Evolutionary conservation across 345 rosid species (phyloP).

Genomic region (Linum usitatissimum): DNA sequence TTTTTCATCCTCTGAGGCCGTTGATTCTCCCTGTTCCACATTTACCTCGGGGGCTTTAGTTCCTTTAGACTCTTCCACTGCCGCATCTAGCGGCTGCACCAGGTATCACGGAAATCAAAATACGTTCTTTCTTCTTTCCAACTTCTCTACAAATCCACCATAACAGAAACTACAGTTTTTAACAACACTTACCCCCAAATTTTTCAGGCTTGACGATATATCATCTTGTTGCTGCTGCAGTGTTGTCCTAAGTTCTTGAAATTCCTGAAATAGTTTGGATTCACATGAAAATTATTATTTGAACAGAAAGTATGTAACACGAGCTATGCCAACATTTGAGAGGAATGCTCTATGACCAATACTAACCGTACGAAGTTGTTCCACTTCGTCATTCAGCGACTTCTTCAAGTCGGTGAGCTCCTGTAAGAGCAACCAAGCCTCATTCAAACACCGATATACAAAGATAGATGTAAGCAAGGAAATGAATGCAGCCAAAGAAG

Average conservation of each 20-base stretch:
- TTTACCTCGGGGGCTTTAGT: too few relatives aligned
- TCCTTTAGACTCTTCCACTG: too few relatives aligned
- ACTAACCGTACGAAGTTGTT: conserved; percentile 59
- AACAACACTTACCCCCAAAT: conserved; percentile 45
- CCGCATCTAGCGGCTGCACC: too few relatives aligned
- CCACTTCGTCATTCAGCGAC: conserved; percentile 64
- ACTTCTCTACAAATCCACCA: too few relatives aligned
- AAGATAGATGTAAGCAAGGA: neutral
- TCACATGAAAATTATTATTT: neutral
- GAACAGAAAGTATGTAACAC: neutral
- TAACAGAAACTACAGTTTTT: conserved; percentile 3
- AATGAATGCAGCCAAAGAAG: neutral
- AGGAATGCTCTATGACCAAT: neutral
- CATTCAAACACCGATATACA: neutral
- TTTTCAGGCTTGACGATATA: conserved; percentile 50
- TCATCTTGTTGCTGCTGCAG: conserved; percentile 82
- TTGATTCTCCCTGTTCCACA: too few relatives aligned
- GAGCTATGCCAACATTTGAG: neutral
- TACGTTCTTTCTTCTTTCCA: too few relatives aligned
- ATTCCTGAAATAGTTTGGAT: conserved; percentile 35
- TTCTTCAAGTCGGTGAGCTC: conserved; percentile 66
- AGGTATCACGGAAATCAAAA: too few relatives aligned
- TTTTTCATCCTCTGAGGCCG: too few relatives aligned
- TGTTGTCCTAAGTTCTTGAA: conserved; percentile 58
- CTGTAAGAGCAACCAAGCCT: conserved; percentile 24